phyloP scores from a whole-genome alignment of 2,329 filamentous ascomycete genomes.

The Epichloe hybrida region DNA sequence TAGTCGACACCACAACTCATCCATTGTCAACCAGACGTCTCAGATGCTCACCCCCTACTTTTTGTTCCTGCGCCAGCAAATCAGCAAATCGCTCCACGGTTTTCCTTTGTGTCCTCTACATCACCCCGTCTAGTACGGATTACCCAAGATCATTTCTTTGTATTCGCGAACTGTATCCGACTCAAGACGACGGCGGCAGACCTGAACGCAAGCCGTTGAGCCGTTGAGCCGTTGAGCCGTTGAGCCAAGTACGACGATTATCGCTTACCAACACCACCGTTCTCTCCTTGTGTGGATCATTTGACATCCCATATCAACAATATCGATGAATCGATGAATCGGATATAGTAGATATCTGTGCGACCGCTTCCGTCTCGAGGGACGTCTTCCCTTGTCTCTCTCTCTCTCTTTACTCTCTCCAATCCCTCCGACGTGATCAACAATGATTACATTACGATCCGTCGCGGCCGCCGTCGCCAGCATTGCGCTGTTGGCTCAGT shows the following conservation, averaged over 20 bases:
- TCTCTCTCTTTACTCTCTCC: not conserved
- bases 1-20: not conserved
- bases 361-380: constrained; percentile 1
- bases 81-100: not conserved
- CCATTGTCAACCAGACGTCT: not conserved
- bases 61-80: not conserved
- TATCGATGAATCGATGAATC: constrained; percentile 3
- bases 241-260: no score
- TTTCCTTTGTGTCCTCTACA: not conserved
- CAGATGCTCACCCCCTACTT: not conserved
- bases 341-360: not conserved
- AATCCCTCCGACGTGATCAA: not conserved
- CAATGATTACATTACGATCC: constrained; percentile 15
- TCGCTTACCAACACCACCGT: not conserved
- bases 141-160: no score
- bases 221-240: no score
- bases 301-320: not conserved
- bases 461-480: constrained; percentile 13
- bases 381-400: constrained; percentile 1
- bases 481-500: constrained; percentile 11
- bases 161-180: no score
- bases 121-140: no score
- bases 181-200: no score
- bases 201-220: no score
- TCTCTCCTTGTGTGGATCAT: not conserved